Evolutionary conservation across 1,284 basidiomycete genomes (phyloP), one percentile per base, ranked within the genome.

Genomic region (Apiotrichum brassicae): DNA sequence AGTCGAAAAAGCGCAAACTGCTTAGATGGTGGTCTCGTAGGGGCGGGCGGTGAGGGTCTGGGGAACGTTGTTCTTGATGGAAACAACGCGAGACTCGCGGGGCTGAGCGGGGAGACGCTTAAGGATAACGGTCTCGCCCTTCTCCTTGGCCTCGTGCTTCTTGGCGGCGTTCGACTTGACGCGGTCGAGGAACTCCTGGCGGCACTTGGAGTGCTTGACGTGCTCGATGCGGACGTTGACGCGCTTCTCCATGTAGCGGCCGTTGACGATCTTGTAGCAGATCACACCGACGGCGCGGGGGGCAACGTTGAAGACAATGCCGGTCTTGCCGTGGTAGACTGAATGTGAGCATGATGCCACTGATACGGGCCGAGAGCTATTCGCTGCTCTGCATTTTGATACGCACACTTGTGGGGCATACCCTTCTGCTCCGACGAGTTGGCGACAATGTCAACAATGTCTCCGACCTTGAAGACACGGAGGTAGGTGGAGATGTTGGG

Each of bases 371-470:
- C n/a, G n/a, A n/a, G n/a, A n/a, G n/a, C n/a, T n/a, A n/a, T n/a
- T n/a, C n/a, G n/a, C n/a, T 34, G 13, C 12, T 34, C 33, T n/a
- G 7, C 9, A 34, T 9, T 16, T 16, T 39, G 16, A 24, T 33
- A 66, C 70, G 53, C 43, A 73, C 71, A 93, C 78, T 97, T 97
- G 82, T 97, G 93, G 74, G 94, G 93, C 91, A 98, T 97, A 76
- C 94, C 94, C 86, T 94, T 95, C 83, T 98, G 95, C 77, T 97
- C 87, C 46, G 93, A 89, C 57, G 93, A 84, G 75, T 99, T 97
- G 66, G 94, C 94, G 80, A 95, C 95, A 82, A 98, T 98, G 80
- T 98, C 94, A 66, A 99, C 94, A 71, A 98, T 97, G 76, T 99
- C 94, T 62, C 94, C 94, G 63, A 97, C 82, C 67, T 85, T 84